Evolutionary conservation across 2,329 filamentous ascomycete species (phyloP).

Genomic region (Phaeosphaeriaceae sp.): DNA sequence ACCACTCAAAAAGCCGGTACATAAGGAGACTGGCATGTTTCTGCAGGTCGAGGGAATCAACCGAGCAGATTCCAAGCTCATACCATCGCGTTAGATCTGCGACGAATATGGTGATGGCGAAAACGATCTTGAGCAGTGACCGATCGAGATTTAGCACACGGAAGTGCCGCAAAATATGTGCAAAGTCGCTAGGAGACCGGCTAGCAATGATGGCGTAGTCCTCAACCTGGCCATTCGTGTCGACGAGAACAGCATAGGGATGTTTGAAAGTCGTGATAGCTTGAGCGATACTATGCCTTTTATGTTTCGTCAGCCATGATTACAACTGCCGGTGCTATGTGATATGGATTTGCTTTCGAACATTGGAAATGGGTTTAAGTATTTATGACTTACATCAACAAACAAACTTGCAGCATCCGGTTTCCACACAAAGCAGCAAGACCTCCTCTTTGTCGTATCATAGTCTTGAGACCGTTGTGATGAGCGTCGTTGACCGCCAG

Average conservation of each 20-base stretch:
- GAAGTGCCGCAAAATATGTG: conserved; percentile 26
- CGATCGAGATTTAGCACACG: conserved; percentile 24
- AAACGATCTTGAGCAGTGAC: conserved; percentile 27
- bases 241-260: conserved; percentile 36
- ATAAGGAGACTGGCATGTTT: conserved; percentile 37
- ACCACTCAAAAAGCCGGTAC: conserved; percentile 39
- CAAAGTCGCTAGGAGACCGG: conserved; percentile 16
- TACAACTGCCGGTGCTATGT: neutral
- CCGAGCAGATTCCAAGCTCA: conserved; percentile 13
- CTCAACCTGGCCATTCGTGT: conserved; percentile 25
- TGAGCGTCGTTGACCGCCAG: conserved; percentile 32
- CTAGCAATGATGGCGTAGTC: conserved; percentile 29
- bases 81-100: conserved; percentile 33
- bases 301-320: conserved; percentile 1
- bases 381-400: conserved; percentile 36
- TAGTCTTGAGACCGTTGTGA: conserved; percentile 38
- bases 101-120: conserved; percentile 25
- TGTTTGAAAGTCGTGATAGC: conserved; percentile 38
- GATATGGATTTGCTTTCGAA: neutral
- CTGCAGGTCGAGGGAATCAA: conserved; percentile 41
- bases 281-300: conserved; percentile 45
- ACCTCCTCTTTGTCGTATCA: conserved; percentile 46
- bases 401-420: conserved; percentile 39
- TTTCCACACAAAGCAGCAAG: conserved; percentile 36
- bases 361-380: neutral